These are phyloP conservation scores for Sclerotinia spermophila DNA, from an alignment of 2,329 filamentous ascomycete species.

Conservation along the genomic window DNA sequence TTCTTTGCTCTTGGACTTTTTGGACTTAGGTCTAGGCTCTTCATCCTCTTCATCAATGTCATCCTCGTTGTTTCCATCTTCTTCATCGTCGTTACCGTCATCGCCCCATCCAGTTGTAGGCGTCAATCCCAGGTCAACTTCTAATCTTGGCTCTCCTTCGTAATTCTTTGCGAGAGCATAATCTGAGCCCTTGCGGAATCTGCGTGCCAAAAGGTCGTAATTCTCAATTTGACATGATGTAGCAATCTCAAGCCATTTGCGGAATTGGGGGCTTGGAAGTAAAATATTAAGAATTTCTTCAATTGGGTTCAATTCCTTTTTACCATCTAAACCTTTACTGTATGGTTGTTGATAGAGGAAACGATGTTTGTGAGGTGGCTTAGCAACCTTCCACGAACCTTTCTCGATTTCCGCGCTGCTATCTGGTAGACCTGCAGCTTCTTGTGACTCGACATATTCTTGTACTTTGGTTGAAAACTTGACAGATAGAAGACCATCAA, in stretches of 20 bases:
- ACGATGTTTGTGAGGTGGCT: slow-evolving; percentile 91
- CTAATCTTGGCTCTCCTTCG: slow-evolving; percentile 71
- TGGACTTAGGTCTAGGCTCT: slow-evolving; percentile 28
- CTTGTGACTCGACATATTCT: slow-evolving; percentile 64
- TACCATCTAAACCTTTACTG: slow-evolving; percentile 34
- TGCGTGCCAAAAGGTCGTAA: slow-evolving; percentile 74
- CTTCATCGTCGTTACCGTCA: slow-evolving; percentile 54
- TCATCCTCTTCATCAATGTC: slow-evolving; percentile 34
- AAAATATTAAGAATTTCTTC: slow-evolving; percentile 77
- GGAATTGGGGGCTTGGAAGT: slow-evolving; percentile 80
- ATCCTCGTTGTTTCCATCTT: slow-evolving; percentile 41
- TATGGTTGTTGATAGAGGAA: slow-evolving; percentile 73
- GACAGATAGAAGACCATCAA: slow-evolving; percentile 72
- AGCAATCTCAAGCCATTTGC: slow-evolving; percentile 81
- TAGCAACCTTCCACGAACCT: slow-evolving; percentile 68
- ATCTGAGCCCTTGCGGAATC: slow-evolving; percentile 82
- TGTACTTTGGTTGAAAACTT: slow-evolving; percentile 73
- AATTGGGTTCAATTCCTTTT: slow-evolving; percentile 53
- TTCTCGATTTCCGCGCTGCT: slow-evolving; percentile 55
- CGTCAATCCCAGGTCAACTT: slow-evolving; percentile 84
- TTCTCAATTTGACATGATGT: slow-evolving; percentile 72
- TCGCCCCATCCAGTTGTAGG: slow-evolving; percentile 82
- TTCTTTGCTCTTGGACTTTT: slow-evolving; percentile 8
- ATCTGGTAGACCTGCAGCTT: slow-evolving; percentile 46
- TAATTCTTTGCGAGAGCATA: slow-evolving; percentile 92